A percentile compares a stretch with the other conserved stretches of the same genome.
Conservation (phyloP, 31 red algal species). For the Asparagopsis taxiformis region DNA sequence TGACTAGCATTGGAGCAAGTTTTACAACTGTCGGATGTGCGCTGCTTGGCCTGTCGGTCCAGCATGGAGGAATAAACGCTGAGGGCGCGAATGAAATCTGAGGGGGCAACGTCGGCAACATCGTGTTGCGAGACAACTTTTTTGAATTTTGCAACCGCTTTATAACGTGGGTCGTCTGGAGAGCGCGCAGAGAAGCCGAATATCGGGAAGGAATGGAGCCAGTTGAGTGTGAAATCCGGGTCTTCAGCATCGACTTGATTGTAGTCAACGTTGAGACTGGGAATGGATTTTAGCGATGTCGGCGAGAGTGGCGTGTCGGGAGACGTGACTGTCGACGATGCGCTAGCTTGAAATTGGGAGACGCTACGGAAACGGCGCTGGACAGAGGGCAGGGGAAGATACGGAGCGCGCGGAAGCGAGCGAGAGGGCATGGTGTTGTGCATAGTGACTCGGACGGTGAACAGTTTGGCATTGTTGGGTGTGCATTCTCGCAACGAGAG, state of each 20-base stretch:
- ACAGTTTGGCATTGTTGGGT: too few relatives aligned
- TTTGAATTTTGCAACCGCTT: constrained; percentile 36
- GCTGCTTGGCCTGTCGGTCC: constrained; percentile 34
- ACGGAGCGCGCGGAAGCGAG: background rate
- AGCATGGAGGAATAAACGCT: constrained; percentile 29
- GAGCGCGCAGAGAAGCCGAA: constrained; percentile 21
- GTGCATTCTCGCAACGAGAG: too few relatives aligned
- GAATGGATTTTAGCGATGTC: constrained; percentile 14
- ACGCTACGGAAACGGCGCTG: background rate
- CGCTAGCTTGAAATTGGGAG: background rate
- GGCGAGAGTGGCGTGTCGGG: background rate
- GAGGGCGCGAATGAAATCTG: constrained; percentile 36
- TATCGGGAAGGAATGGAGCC: constrained; percentile 21
- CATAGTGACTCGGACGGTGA: too few relatives aligned
- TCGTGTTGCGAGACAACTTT: constrained; percentile 43
- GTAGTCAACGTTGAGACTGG: constrained; percentile 44
- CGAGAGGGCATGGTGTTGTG: background rate
- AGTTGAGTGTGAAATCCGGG: constrained; percentile 10
- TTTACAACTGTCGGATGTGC: too few relatives aligned
- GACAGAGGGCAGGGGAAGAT: background rate
- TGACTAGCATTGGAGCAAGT: too few relatives aligned
- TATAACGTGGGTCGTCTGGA: constrained; percentile 38
- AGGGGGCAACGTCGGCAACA: constrained; percentile 22
- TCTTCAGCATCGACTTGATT: constrained; percentile 36
- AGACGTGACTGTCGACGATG: background rate